phyloP scores from a whole-genome alignment of 2,329 filamentous ascomycete species.

The Exophiala viscosa region DNA sequence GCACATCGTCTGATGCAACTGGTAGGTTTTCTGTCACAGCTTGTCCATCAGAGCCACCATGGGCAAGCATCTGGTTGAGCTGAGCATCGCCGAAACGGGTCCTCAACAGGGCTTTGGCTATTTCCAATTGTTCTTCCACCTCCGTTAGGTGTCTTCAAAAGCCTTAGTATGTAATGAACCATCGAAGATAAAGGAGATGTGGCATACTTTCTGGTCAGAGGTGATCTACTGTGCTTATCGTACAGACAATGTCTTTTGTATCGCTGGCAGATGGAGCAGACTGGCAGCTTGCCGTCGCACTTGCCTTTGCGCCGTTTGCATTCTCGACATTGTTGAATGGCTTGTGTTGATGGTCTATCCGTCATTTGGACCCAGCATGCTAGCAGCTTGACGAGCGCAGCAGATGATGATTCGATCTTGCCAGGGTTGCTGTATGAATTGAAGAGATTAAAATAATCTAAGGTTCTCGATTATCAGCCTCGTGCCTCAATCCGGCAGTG shows the following conservation, averaged over 20 bases:
- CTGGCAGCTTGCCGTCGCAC: conserved; percentile 22
- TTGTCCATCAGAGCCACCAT: conserved; percentile 10
- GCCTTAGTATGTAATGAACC: neutral
- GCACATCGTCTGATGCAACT: too few relatives aligned
- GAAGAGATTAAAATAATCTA: neutral
- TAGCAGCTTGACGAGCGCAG: neutral
- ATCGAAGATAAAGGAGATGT: neutral
- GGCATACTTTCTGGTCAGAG: conserved; percentile 21
- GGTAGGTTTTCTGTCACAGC: neutral
- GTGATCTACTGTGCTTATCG: conserved; percentile 25
- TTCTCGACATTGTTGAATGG: conserved; percentile 23
- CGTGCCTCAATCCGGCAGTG: too few relatives aligned
- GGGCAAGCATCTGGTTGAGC: conserved; percentile 19
- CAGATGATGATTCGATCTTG: neutral
- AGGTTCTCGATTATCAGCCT: too few relatives aligned
- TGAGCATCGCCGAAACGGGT: conserved; percentile 21
- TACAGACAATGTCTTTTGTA: conserved; percentile 26
- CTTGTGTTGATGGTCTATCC: conserved; percentile 10
- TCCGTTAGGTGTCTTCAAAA: conserved; percentile 22
- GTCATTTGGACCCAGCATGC: conserved; percentile 15
- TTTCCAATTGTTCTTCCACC: conserved; percentile 23
- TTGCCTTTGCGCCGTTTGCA: conserved; percentile 22
- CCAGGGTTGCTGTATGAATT: neutral
- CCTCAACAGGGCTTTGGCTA: conserved; percentile 19
- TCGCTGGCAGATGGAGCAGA: conserved; percentile 24